Base-by-base conservation (phyloP, 805 yeast genomes). In the Yamadazyma phyllophila region DNA sequence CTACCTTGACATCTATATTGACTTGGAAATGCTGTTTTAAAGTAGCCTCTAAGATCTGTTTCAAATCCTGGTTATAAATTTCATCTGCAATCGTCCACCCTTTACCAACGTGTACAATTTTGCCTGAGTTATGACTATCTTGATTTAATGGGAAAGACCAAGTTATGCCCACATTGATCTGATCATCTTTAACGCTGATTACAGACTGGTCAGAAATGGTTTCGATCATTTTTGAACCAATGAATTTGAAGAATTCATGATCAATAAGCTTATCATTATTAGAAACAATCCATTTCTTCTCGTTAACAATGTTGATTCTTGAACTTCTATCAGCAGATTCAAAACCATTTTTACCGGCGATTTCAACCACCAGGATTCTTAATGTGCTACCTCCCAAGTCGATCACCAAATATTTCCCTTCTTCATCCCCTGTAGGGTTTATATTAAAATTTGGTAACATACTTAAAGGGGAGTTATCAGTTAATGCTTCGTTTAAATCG, bases 331-430 rank as follows among this genome's bases (percentile, higher is more conserved):
- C 17, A 2, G 30, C 43, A 6, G 61, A 55, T 3, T 53, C 47
- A 14, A 24, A 24, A 2, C 12, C 16, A 13, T 11, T 15, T n/a
- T 37, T 26, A 26, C 32, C 5, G 12, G 40, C 40, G n/a, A 71
- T 66, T 15, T 57, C 45, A 9, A 71, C 61, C 27, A 70, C 66
- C 2, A 75, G 67, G 3, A 74, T 61, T 29, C 82, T 63, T 15
- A 79, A 58, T 1, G 83, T 79, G 1, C 80, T 73, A 1, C 85
- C 85, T 4, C 85, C 85, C 40, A 80, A 59, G 50, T 80, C 85
- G n/a, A 80, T 62, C 15, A 66, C 76, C 56, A 72, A 66, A 60
- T 48, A 76, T 33, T 68, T 60, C 24, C 75, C 76, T 36, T 44
- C 41, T 48, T 67, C 65, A 35, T 55, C 37, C 6, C 76, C 76